A percentile compares a stretch with the other conserved stretches of the same genome.
Conservation (phyloP, 352 stramenopile genomes). For the Pythium monospermum region DNA sequence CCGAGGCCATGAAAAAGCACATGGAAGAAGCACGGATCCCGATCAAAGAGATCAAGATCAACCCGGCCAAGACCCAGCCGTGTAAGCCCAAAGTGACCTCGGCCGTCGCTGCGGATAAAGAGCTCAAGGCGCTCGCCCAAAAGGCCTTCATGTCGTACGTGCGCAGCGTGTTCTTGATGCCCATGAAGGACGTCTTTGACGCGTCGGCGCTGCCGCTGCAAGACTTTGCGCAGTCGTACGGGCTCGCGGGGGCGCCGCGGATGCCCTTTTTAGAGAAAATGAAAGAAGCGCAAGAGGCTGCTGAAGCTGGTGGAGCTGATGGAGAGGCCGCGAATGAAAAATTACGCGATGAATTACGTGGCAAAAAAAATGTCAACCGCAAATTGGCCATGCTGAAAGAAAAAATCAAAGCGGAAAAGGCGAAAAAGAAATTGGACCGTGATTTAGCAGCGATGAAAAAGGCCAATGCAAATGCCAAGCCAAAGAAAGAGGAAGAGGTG, state of each 20-base stretch:
- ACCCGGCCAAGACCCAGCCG: constrained; percentile 93
- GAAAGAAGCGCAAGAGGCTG: constrained; percentile 30
- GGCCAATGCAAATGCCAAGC: constrained; percentile 26
- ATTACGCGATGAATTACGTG: constrained; percentile 79
- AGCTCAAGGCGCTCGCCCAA: constrained; percentile 94
- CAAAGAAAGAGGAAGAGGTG: constrained; percentile 22
- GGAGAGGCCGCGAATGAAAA: constrained; percentile 49
- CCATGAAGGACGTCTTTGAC: constrained; percentile 93
- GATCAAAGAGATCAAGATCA: constrained; percentile 96
- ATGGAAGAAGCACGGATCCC: constrained; percentile 92
- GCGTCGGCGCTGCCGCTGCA: constrained; percentile 88
- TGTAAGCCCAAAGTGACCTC: constrained; percentile 91
- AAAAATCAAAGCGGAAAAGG: constrained; percentile 96
- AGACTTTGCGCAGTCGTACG: constrained; percentile 91
- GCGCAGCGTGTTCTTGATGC: constrained; percentile 94
- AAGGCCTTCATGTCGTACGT: constrained; percentile 99
- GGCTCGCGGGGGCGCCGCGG: constrained; percentile 90
- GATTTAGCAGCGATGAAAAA: constrained; percentile 44
- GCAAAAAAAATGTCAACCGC: constrained; percentile 97
- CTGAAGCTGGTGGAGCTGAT: no score
- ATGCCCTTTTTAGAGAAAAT: constrained; percentile 92
- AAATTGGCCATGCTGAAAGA: constrained; percentile 97
- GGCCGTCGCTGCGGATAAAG: constrained; percentile 89
- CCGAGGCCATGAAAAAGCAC: constrained; percentile 78
- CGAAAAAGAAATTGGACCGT: constrained; percentile 88